Base-by-base conservation (phyloP, 305 asterid species). In the Ajuga reptans region DNA sequence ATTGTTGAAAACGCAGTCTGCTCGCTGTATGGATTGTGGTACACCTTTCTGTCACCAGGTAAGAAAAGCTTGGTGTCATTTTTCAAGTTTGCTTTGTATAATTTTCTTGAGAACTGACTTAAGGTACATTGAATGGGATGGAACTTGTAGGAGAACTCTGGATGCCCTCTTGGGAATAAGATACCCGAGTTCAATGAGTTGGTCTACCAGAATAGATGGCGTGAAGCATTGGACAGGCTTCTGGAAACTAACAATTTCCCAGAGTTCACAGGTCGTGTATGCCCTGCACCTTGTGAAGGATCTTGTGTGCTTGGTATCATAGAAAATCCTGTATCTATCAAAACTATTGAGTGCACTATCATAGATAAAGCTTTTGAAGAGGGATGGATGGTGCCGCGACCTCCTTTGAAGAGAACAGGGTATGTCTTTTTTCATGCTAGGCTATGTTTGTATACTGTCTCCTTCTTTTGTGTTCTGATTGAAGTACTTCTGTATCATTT, bases 201-300 rank as follows among this genome's bases (percentile, higher is more conserved):
- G 81, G 99, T 94, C 42, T 94, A 91, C 82, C 99, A 94, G 78
- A 94, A 94, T 58, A 86, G 98, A 79, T 94, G 96, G 99, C 95
- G 96, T 33, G 99, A 94, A 83, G 99, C 99, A 68, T 83, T 94
- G 63, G 94, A 91, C 82, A 84, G 99, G 85, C 99, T 94, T 71
- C 80, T 94, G 53, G 99, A 94, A 88, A 94, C 99, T 10, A 94
- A 94, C 82, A 94, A 94, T 80, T 94, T 94, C 75, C 99, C 98
- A 0, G 99, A 94, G 83, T 94, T 94, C 82, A 94, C 98, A 4
- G 99, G 99, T 17, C 95, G 99, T 55, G 99, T 89, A 29, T 94
- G 97, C 77, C 99, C 99, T 52, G 99, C 99, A 24, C 99, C 99
- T 55, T 94, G 99, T 73, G 99, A 94, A 82, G 99, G 99, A 1